Percentiles rank a stretch among this genome's conserved stretches.
Conservation (phyloP, 306 rosid species). For the Malus asiatica region DNA sequence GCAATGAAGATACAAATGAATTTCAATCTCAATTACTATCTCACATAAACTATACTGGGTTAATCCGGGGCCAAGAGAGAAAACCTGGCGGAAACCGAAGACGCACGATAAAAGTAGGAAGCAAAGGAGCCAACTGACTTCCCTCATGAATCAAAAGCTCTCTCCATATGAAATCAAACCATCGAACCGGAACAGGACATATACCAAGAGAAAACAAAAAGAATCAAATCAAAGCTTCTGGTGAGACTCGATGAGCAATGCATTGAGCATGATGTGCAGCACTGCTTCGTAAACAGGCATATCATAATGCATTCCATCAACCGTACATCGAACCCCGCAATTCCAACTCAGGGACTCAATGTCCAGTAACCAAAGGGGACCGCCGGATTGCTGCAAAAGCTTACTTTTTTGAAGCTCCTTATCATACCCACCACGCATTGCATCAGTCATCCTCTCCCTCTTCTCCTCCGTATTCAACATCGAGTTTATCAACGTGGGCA, state of each 20-base stretch:
- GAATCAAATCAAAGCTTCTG: constrained; percentile 65
- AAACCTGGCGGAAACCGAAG: constrained; percentile 5
- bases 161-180: constrained; percentile 3
- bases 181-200: constrained; percentile 6
- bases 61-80: constrained; percentile 15
- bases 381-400: constrained; percentile 52
- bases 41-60: constrained; percentile 30
- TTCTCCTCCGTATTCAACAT: constrained; percentile 82
- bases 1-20: constrained; percentile 8
- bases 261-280: constrained; percentile 73
- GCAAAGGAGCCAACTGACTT: constrained; percentile 23
- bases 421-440: constrained; percentile 50
- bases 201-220: constrained; percentile 7
- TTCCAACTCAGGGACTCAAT: constrained; percentile 79
- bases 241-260: constrained; percentile 87
- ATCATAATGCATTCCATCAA: constrained; percentile 90
- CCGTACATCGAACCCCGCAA: constrained; percentile 86
- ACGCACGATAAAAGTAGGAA: constrained; percentile 17
- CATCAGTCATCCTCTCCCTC: constrained; percentile 76
- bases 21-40: constrained; percentile 32
- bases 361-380: constrained; percentile 67
- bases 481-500: constrained; percentile 78
- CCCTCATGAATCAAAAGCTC: constrained; percentile 23
- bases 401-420: constrained; percentile 40
- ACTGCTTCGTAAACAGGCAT: constrained; percentile 70